phyloP scores from a whole-genome alignment of 2,329 filamentous ascomycete species.

The Microdochium trichocladiopsis region DNA sequence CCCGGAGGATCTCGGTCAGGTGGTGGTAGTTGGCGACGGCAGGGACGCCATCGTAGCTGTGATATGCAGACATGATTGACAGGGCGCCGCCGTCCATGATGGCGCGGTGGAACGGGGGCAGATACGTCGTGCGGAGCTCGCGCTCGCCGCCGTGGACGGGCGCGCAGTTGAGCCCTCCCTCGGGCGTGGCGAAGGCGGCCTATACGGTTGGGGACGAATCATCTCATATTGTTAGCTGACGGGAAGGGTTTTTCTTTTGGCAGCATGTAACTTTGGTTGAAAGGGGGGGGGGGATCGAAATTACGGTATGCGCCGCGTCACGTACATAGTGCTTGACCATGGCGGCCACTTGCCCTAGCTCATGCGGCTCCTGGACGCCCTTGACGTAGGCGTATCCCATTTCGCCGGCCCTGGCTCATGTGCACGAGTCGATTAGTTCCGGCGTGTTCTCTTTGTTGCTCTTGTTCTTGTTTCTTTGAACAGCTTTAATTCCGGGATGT shows the following conservation, averaged over 20 bases:
- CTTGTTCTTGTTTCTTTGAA: too few species aligned
- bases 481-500: too few species aligned
- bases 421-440: too few species aligned
- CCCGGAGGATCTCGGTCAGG: constrained; percentile 61
- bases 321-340: constrained; percentile 68
- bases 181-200: constrained; percentile 58
- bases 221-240: too few species aligned
- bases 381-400: constrained; percentile 51
- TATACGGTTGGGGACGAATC: too few species aligned
- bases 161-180: constrained; percentile 66
- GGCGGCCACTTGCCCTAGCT: constrained; percentile 58
- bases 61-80: constrained; percentile 68
- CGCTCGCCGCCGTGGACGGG: constrained; percentile 46
- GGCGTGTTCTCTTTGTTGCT: too few species aligned
- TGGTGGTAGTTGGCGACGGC: constrained; percentile 58
- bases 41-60: constrained; percentile 67
- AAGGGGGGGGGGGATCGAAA: too few species aligned
- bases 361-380: constrained; percentile 35
- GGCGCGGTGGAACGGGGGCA: constrained; percentile 58
- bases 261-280: too few species aligned
- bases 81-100: constrained; percentile 64
- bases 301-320: too few species aligned
- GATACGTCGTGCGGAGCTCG: constrained; percentile 46
- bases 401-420: constrained; percentile 44
- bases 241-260: neutral